Evolutionary conservation across 768 basidiomycete species (phyloP).

Genomic region (Candolleomyces aberdarensis): DNA sequence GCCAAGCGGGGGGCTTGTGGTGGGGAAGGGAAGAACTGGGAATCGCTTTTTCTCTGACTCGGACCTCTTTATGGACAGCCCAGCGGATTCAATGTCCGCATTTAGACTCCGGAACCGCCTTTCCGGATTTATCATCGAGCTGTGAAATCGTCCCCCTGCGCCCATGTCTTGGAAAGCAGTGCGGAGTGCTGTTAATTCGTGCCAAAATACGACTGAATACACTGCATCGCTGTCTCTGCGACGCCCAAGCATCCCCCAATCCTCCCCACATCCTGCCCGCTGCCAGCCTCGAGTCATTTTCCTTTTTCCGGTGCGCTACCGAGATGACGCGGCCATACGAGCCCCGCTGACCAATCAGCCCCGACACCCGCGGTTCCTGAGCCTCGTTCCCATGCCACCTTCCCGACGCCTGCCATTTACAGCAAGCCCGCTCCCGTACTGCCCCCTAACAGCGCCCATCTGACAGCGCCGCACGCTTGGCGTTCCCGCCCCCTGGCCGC

Average conservation of each 20-base stretch:
- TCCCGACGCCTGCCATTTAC: slow-evolving; percentile 5
- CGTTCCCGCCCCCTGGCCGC: no score
- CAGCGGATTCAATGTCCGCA: slow-evolving; percentile 22
- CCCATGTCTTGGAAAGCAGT: neutral
- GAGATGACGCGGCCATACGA: slow-evolving; percentile 16
- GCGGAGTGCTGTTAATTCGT: slow-evolving; percentile 4
- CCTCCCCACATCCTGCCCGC: neutral
- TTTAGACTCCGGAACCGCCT: slow-evolving; percentile 4
- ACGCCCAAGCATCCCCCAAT: neutral
- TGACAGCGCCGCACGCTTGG: no score
- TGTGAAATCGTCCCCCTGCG: slow-evolving; percentile 4
- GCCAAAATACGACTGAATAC: neutral
- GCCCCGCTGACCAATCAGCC: slow-evolving; percentile 18
- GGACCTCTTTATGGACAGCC: slow-evolving; percentile 18
- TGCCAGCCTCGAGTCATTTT: slow-evolving; percentile 27
- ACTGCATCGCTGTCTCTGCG: neutral
- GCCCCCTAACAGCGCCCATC: no score
- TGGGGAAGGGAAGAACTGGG: slow-evolving; percentile 17
- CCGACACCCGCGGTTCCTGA: slow-evolving; percentile 18
- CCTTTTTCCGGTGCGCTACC: slow-evolving; percentile 12
- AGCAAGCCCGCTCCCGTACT: neutral
- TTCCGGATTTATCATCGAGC: slow-evolving; percentile 8
- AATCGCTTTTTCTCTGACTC: slow-evolving; percentile 19
- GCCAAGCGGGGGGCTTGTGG: slow-evolving; percentile 14
- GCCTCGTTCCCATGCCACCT: slow-evolving; percentile 14